Conservation (phyloP, 1,139 yeast genomes). For the Candida glucosophila region DNA sequence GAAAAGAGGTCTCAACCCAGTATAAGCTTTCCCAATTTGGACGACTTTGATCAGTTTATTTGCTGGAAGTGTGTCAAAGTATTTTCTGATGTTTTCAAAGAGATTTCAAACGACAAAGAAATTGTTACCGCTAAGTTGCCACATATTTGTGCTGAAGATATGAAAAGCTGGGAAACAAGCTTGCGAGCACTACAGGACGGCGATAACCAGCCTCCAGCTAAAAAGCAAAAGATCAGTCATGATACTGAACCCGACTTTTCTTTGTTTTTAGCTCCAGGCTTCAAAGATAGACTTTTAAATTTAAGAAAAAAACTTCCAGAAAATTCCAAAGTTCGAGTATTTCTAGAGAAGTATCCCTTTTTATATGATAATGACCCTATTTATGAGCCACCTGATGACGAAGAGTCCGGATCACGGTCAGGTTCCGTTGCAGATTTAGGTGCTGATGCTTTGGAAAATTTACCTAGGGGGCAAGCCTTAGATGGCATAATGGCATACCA, state of each 20-base stretch:
- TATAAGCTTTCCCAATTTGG: conserved; percentile 49
- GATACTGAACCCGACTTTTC: conserved; percentile 12
- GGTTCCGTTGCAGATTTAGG: conserved; percentile 52
- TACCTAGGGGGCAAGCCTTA: conserved; percentile 73
- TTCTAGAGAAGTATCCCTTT: conserved; percentile 29
- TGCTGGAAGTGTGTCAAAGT: conserved; percentile 76
- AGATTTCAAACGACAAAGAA: conserved; percentile 12
- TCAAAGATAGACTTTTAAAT: conserved; percentile 13
- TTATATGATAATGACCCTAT: conserved; percentile 60
- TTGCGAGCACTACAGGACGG: conserved; percentile 18
- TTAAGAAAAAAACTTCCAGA: conserved; percentile 6
- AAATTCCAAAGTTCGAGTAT: conserved; percentile 13
- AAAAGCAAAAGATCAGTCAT: conserved; percentile 7
- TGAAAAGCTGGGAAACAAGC: conserved; percentile 31
- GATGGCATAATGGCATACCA: conserved; percentile 78
- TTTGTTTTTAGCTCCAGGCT: conserved; percentile 18
- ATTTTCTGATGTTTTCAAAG: conserved; percentile 25
- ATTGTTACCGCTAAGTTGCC: conserved; percentile 19
- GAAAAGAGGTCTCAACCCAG: conserved; percentile 10
- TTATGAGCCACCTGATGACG: conserved; percentile 76
- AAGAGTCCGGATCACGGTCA: conserved; percentile 35
- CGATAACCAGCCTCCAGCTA: conserved; percentile 12
- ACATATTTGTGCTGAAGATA: conserved; percentile 20
- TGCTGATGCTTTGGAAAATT: conserved; percentile 48
- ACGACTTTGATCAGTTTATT: conserved; percentile 57